phyloP scores from a whole-genome alignment of 495 filamentous ascomycete species.

The Penicillium mononematosum region DNA sequence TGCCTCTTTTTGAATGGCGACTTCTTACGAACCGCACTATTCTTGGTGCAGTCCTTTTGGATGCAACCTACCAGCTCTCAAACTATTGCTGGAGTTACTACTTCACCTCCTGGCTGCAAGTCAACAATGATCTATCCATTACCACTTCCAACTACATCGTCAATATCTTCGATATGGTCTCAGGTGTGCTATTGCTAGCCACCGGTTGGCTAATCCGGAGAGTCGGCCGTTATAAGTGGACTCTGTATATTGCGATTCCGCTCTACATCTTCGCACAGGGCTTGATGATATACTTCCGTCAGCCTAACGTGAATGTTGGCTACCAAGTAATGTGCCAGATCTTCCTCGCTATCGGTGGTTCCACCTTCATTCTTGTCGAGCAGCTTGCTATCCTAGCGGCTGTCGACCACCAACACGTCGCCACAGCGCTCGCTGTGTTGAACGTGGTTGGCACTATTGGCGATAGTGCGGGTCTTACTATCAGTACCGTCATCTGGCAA shows the following conservation, averaged over 20 bases:
- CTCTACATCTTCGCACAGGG: constrained; percentile 52
- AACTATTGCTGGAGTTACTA: constrained; percentile 41
- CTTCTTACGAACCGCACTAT: constrained; percentile 47
- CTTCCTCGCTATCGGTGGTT: constrained; percentile 61
- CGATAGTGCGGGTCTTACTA: constrained; percentile 58
- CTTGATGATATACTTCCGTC: constrained; percentile 64
- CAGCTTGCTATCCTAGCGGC: constrained; percentile 65
- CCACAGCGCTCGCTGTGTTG: constrained; percentile 59
- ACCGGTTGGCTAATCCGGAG: constrained; percentile 51
- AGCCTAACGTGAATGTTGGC: constrained; percentile 51
- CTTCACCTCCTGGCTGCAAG: constrained; percentile 64
- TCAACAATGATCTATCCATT: constrained; percentile 59
- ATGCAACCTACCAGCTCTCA: constrained; percentile 52
- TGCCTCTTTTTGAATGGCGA: constrained; percentile 51
- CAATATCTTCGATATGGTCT: constrained; percentile 47
- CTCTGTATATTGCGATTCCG: constrained; percentile 55
- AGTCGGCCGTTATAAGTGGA: constrained; percentile 49
- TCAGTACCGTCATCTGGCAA: constrained; percentile 63
- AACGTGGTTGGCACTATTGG: constrained; percentile 60
- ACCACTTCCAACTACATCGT: constrained; percentile 51
- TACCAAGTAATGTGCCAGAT: constrained; percentile 70
- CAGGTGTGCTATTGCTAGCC: constrained; percentile 40
- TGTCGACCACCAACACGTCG: constrained; percentile 59
- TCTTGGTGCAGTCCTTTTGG: constrained; percentile 55
- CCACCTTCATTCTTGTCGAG: constrained; percentile 56